These are phyloP conservation scores for Amaranthus palmeri DNA, from an alignment of 148 eudicot species.

Conservation along the genomic window DNA sequence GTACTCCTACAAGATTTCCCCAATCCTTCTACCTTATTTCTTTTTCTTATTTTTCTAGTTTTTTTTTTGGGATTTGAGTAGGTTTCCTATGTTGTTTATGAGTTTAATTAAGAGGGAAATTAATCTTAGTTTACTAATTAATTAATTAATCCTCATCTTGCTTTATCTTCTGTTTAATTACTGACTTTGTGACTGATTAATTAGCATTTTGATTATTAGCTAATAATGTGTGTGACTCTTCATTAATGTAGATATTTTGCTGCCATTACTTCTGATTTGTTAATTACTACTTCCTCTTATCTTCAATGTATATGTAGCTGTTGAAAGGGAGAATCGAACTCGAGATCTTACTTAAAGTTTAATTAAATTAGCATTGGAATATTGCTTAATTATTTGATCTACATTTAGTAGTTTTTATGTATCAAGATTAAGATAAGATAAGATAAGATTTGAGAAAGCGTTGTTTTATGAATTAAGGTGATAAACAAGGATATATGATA, in stretches of 20 bases:
- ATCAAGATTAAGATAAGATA: no score
- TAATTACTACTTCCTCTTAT: no score
- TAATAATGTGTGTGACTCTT: not conserved
- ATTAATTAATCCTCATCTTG: not conserved
- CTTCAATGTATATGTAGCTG: no score
- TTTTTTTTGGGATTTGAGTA: not conserved
- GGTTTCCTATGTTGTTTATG: conserved; percentile 9
- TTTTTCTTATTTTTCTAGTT: not conserved
- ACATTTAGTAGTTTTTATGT: no score
- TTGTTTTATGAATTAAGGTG: no score
- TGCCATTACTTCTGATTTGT: not conserved
- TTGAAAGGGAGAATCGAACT: no score
- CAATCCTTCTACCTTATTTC: not conserved
- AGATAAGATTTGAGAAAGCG: no score
- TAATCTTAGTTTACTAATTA: not conserved
- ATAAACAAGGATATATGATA: no score
- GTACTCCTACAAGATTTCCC: not conserved
- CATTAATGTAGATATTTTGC: not conserved
- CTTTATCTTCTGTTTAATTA: not conserved
- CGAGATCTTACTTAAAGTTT: no score
- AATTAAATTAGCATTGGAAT: no score
- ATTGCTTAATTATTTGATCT: no score
- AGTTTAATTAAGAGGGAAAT: conserved; percentile 20
- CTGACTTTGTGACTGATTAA: not conserved
- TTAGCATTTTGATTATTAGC: not conserved